phyloP scores from a whole-genome alignment of 257 asterid species.

The Lycium barbarum region DNA sequence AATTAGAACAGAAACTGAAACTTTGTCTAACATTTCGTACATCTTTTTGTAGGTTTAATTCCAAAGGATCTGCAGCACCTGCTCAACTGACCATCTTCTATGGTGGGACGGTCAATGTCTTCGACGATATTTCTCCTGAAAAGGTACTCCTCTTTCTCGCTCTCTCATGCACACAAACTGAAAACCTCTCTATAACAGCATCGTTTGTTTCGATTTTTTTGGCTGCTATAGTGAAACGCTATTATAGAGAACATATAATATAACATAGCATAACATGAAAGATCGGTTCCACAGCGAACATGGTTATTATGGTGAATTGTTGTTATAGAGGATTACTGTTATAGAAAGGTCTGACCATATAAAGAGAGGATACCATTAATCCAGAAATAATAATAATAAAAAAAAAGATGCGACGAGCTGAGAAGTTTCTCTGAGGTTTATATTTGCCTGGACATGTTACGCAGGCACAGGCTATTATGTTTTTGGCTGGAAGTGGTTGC shows the following conservation, averaged over 20 bases:
- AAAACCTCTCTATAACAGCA: neutral
- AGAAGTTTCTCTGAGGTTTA: neutral
- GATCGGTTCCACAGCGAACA: too few relatives aligned
- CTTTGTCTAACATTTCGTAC: slow-evolving; percentile 8
- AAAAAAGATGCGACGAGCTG: neutral
- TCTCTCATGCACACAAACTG: neutral
- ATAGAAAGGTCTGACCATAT: neutral
- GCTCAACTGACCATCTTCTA: slow-evolving; percentile 80
- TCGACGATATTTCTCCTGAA: slow-evolving; percentile 76
- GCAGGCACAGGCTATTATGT: slow-evolving; percentile 87
- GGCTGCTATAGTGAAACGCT: too few relatives aligned
- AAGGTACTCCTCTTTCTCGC: slow-evolving; percentile 50
- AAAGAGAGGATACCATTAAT: neutral
- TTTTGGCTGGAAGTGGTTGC: slow-evolving; percentile 67
- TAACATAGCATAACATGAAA: too few relatives aligned
- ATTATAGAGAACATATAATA: too few relatives aligned
- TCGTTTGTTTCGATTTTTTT: too few relatives aligned
- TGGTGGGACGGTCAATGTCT: slow-evolving; percentile 73
- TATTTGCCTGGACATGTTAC: neutral
- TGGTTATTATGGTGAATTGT: too few relatives aligned
- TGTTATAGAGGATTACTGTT: too few relatives aligned
- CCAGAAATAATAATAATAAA: neutral
- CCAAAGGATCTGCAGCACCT: slow-evolving; percentile 49
- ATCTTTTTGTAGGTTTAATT: slow-evolving; percentile 46
- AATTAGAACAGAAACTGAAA: neutral